Evolutionary conservation across 1,284 basidiomycete species (phyloP).

Genomic region (Takashimella tepidaria): DNA sequence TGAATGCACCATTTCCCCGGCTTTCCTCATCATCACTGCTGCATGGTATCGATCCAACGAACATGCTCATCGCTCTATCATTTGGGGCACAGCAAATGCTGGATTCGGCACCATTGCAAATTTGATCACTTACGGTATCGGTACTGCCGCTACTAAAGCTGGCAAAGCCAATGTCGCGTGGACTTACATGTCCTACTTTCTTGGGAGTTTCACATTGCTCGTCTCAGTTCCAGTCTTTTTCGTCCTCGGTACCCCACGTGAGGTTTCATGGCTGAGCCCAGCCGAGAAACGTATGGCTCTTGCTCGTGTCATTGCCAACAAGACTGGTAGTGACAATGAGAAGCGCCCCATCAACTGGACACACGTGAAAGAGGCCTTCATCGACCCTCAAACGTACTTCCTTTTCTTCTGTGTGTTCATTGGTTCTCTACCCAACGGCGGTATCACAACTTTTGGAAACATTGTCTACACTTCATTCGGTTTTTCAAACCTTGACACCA

Average conservation of each 20-base stretch:
- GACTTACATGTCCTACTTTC: constrained; percentile 25
- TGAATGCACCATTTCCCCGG: constrained; percentile 16
- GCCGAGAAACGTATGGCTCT: constrained; percentile 10
- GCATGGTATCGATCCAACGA: constrained; percentile 19
- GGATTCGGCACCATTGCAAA: constrained; percentile 12
- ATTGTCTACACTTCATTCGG: constrained; percentile 16
- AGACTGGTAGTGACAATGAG: constrained; percentile 5
- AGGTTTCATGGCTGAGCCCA: constrained; percentile 21
- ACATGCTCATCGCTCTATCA: constrained; percentile 11
- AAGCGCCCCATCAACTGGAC: constrained; percentile 2
- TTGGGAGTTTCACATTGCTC: constrained; percentile 22
- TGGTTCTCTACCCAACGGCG: constrained; percentile 12
- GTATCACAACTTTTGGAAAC: constrained; percentile 8
- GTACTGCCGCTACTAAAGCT: constrained; percentile 3
- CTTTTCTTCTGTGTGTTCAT: constrained; percentile 8
- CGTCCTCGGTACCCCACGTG: constrained; percentile 14
- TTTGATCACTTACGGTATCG: constrained; percentile 9
- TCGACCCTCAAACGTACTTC: constrained; percentile 18
- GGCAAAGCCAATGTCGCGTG: constrained; percentile 11
- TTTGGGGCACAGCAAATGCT: constrained; percentile 14
- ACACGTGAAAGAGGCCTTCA: constrained; percentile 13
- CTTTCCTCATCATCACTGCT: constrained; percentile 17
- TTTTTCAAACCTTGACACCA: constrained; percentile 10
- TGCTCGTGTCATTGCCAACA: constrained; percentile 6
- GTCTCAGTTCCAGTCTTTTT: constrained; percentile 12